A percentile compares a stretch with the other conserved stretches of the same genome.
Evolutionary conservation across 495 filamentous ascomycete genomes (phyloP).

Genomic region (Talaromyces nanjingensis): DNA sequence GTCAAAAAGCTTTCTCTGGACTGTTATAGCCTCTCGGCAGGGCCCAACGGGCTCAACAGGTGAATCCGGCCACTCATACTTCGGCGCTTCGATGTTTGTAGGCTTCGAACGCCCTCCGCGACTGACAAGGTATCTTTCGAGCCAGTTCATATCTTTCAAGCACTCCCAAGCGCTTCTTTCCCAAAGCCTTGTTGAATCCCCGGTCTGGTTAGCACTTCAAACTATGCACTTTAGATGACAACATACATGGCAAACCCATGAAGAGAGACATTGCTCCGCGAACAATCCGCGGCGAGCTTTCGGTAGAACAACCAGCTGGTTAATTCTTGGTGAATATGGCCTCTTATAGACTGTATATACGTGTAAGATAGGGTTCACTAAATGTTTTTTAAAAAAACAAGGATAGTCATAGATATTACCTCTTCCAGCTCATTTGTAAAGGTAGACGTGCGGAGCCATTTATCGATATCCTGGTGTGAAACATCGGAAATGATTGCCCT

Average conservation of each 20-base stretch:
- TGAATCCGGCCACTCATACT: slow-evolving; percentile 8
- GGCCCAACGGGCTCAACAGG: slow-evolving; percentile 13
- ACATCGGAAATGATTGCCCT: slow-evolving; percentile 2
- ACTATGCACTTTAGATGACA: background rate
- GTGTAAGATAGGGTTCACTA: background rate
- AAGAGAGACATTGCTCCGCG: slow-evolving; percentile 10
- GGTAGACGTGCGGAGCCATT: background rate
- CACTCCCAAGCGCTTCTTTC: slow-evolving; percentile 11
- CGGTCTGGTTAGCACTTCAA: background rate
- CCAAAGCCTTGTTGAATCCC: slow-evolving; percentile 9
- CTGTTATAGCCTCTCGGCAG: background rate
- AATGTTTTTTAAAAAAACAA: background rate
- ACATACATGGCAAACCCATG: slow-evolving; percentile 14
- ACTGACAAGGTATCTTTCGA: slow-evolving; percentile 13
- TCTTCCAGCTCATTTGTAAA: slow-evolving; percentile 11
- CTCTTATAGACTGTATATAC: slow-evolving; percentile 11
- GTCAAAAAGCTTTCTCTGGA: slow-evolving; percentile 11
- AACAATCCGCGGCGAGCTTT: slow-evolving; percentile 14
- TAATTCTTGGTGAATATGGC: slow-evolving; percentile 15
- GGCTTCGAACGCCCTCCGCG: slow-evolving; percentile 14
- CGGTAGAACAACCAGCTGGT: slow-evolving; percentile 15
- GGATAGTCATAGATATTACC: background rate
- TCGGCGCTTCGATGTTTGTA: slow-evolving; percentile 11
- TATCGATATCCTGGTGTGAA: slow-evolving; percentile 7
- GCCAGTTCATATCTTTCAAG: slow-evolving; percentile 12